Conservation (phyloP, 2,329 filamentous ascomycete genomes). For the Cercospora canescens region DNA sequence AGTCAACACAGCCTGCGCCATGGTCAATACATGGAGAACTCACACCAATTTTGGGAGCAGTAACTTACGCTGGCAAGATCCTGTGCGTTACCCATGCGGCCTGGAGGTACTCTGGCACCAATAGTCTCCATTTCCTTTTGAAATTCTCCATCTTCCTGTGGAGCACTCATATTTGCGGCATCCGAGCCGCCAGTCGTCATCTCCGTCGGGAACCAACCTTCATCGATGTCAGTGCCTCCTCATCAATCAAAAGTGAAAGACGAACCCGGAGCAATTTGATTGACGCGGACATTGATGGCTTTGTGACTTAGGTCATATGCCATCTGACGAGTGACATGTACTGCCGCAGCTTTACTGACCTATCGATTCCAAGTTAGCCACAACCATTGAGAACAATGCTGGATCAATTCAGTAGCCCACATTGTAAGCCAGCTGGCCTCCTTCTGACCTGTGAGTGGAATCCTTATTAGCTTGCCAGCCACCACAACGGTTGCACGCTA, state of each 20-base stretch:
- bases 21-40: background rate
- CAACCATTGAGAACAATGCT: background rate
- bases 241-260: background rate
- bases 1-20: background rate
- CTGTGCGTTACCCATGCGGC: background rate
- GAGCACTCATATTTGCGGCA: background rate
- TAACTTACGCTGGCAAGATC: background rate
- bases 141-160: background rate
- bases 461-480: background rate
- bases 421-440: background rate
- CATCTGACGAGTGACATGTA: background rate
- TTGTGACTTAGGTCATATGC: background rate
- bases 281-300: background rate
- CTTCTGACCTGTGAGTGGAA: background rate
- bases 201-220: background rate
- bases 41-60: background rate
- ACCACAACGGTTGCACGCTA: background rate
- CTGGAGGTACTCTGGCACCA: background rate
- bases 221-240: background rate
- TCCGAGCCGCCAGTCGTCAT: background rate
- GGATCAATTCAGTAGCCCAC: background rate
- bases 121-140: background rate
- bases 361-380: background rate
- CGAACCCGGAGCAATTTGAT: background rate
- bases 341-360: background rate